Conservation (phyloP, 108 stramenopile species). For the Skeletonema marinoi region DNA sequence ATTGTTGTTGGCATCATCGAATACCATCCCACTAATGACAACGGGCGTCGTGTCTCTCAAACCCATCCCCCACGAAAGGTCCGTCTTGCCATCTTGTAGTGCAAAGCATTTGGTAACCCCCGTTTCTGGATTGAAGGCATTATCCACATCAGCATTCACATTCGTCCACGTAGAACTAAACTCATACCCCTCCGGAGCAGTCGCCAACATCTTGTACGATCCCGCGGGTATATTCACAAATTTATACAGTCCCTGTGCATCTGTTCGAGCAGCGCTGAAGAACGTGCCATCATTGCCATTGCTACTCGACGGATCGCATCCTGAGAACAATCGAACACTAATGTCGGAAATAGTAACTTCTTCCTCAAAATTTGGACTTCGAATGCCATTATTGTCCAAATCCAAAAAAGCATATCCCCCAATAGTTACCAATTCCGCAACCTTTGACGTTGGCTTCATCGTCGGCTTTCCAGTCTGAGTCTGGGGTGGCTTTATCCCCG, state of each 20-base stretch:
- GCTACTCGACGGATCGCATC: slow-evolving; percentile 5
- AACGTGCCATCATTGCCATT: neutral
- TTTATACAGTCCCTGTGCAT: slow-evolving; percentile 27
- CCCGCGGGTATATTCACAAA: slow-evolving; percentile 30
- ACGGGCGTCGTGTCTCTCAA: neutral
- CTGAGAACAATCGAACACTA: slow-evolving; percentile 25
- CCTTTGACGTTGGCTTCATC: neutral
- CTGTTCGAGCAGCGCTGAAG: slow-evolving; percentile 10
- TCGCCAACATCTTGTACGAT: slow-evolving; percentile 20
- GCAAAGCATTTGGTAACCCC: neutral
- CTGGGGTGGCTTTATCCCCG: slow-evolving; percentile 23
- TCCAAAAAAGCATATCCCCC: slow-evolving; percentile 41
- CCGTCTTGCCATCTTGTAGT: slow-evolving; percentile 1
- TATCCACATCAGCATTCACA: neutral
- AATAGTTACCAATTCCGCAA: neutral
- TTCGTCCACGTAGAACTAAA: slow-evolving; percentile 34
- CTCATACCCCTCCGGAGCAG: slow-evolving; percentile 12
- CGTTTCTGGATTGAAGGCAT: slow-evolving; percentile 2
- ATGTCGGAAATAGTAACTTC: slow-evolving; percentile 26
- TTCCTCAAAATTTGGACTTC: slow-evolving; percentile 8
- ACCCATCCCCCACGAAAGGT: slow-evolving; percentile 5
- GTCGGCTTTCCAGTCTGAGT: slow-evolving; percentile 1
- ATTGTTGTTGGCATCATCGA: slow-evolving; percentile 17
- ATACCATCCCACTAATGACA: slow-evolving; percentile 16
- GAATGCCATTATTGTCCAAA: slow-evolving; percentile 21